These are phyloP conservation scores for Tetrastigma voinierianum DNA, from an alignment of 164 flowering plant genomes.

Conservation along the genomic window DNA sequence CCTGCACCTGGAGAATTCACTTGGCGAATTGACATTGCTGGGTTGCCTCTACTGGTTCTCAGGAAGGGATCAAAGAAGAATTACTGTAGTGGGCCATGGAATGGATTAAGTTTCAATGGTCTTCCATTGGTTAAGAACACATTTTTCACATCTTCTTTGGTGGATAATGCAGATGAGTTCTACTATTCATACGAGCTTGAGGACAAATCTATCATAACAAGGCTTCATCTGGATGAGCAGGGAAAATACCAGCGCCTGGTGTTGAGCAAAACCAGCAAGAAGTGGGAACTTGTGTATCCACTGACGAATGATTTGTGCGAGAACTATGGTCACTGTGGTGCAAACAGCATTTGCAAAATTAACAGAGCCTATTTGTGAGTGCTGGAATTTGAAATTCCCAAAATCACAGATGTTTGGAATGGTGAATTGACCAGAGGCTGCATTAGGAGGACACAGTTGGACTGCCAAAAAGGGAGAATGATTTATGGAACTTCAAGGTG, in stretches of 20 bases:
- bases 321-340: neutral
- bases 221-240: neutral
- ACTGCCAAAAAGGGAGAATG: constrained; percentile 18
- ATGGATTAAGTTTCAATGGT: constrained; percentile 14
- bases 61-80: neutral
- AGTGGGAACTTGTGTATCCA: neutral
- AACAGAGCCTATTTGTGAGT: constrained; percentile 1
- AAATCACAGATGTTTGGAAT: constrained; percentile 1
- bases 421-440: constrained; percentile 29
- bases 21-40: constrained; percentile 3
- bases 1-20: constrained; percentile 28
- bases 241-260: constrained; percentile 1
- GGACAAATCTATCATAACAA: too few species aligned
- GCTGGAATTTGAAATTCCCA: constrained; percentile 20
- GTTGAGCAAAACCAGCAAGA: neutral
- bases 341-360: neutral
- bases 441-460: constrained; percentile 2
- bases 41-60: constrained; percentile 6
- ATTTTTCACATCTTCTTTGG: too few species aligned
- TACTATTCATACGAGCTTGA: too few species aligned
- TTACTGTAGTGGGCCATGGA: constrained; percentile 29
- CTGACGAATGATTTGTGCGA: constrained; percentile 4
- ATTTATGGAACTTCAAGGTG: constrained; percentile 13
- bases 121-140: neutral
- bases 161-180: too few species aligned